Evolutionary conservation across 2,329 filamentous ascomycete genomes (phyloP).

Genomic region (Penicillium sp.): DNA sequence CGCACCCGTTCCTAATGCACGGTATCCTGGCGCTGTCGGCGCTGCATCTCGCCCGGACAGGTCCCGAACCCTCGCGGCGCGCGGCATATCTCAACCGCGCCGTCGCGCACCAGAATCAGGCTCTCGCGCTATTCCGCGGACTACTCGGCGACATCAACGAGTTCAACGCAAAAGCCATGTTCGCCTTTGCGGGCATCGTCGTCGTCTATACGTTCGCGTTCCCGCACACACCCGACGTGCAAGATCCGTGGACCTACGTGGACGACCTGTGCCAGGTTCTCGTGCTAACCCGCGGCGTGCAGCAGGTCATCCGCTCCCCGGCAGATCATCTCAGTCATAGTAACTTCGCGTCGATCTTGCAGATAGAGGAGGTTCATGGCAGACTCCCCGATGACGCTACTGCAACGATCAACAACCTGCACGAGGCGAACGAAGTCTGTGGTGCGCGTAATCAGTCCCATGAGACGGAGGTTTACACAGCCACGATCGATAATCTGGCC

Average conservation of each 20-base stretch:
- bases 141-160: conserved; percentile 34
- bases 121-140: conserved; percentile 38
- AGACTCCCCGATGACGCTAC: conserved; percentile 24
- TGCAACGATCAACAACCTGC: conserved; percentile 23
- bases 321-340: conserved; percentile 26
- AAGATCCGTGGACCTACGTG: conserved; percentile 32
- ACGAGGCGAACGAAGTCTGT: conserved; percentile 30
- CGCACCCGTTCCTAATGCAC: conserved; percentile 40
- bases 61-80: conserved; percentile 22
- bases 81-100: conserved; percentile 38
- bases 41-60: conserved; percentile 37
- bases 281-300: conserved; percentile 37
- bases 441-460: conserved; percentile 23
- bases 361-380: conserved; percentile 25
- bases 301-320: conserved; percentile 34
- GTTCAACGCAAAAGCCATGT: conserved; percentile 44
- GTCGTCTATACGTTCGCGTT: conserved; percentile 43
- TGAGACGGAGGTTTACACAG: conserved; percentile 25
- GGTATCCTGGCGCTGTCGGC: conserved; percentile 39
- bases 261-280: conserved; percentile 37
- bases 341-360: conserved; percentile 31
- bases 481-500: conserved; percentile 30
- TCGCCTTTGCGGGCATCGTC: conserved; percentile 40
- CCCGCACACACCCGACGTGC: conserved; percentile 28
- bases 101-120: conserved; percentile 38